Percentiles rank a stretch among this genome's conserved stretches.
Evolutionary conservation across 169 alveolate genomes (phyloP).

Genomic region (Plasmodium gaboni): DNA sequence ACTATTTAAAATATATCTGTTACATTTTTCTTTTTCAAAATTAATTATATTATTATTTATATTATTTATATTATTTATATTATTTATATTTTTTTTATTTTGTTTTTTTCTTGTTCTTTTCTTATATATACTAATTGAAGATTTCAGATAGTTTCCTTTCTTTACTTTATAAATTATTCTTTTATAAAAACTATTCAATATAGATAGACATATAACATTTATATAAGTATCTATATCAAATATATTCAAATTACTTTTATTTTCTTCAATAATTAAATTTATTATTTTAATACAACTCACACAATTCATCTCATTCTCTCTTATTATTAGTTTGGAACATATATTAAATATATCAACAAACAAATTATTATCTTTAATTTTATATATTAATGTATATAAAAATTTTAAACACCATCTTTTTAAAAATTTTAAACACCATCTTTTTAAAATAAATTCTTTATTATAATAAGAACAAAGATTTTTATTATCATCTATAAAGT

Average conservation of each 20-base stretch:
- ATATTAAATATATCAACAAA: conserved; percentile 60
- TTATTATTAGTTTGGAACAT: conserved; percentile 42
- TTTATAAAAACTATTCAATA: conserved; percentile 32
- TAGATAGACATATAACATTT: conserved; percentile 28
- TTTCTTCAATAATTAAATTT: conserved; percentile 36
- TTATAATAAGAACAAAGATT: conserved; percentile 14
- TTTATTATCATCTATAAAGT: conserved; percentile 5
- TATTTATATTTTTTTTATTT: conserved; percentile 11
- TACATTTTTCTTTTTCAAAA: neutral
- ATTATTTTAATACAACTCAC: conserved; percentile 57
- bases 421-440: conserved; percentile 20
- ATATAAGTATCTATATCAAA: conserved; percentile 59
- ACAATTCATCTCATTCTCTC: conserved; percentile 36
- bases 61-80: neutral
- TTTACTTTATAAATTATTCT: conserved; percentile 40
- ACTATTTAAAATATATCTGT: conserved; percentile 9
- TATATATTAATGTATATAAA: conserved; percentile 47
- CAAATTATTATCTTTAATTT: conserved; percentile 39
- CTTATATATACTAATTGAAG: conserved; percentile 45
- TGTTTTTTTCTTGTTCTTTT: conserved; percentile 1
- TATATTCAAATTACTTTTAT: conserved; percentile 32
- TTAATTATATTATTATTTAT: too few species aligned
- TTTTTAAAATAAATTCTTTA: conserved; percentile 23
- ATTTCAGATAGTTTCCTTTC: conserved; percentile 52
- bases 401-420: conserved; percentile 31